Conservation (phyloP, 2,329 filamentous ascomycete species). For the Scytalidium lignicola region DNA sequence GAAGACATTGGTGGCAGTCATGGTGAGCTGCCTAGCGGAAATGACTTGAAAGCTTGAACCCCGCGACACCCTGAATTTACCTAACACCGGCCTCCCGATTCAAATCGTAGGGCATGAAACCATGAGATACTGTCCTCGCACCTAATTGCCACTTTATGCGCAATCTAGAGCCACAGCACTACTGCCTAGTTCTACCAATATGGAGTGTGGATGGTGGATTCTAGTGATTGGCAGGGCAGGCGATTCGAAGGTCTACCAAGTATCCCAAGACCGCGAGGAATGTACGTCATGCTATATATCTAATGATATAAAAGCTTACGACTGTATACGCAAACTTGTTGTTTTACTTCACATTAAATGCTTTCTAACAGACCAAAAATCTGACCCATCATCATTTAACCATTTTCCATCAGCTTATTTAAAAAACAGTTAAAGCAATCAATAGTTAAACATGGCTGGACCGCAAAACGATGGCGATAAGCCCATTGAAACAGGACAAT, state of each 20-base stretch:
- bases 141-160: not conserved
- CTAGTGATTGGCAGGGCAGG: not conserved
- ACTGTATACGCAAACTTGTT: not conserved
- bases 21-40: conserved; percentile 4
- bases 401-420: no score
- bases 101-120: not conserved
- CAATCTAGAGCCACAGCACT: not conserved
- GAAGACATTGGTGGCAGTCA: conserved; percentile 28
- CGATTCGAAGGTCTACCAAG: not conserved
- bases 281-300: not conserved
- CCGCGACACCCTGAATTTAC: no score
- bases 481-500: no score
- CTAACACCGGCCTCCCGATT: no score
- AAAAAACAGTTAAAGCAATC: no score
- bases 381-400: no score
- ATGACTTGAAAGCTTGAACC: not conserved
- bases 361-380: not conserved
- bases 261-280: not conserved
- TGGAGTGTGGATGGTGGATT: not conserved
- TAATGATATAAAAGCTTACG: not conserved
- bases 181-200: not conserved
- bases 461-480: no score
- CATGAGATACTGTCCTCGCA: no score
- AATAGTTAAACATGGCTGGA: no score
- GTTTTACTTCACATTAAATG: not conserved